Percentiles rank a stretch among this genome's conserved stretches.
Conservation (phyloP, 2,329 filamentous ascomycete species). For the Zasmidium cellare region DNA sequence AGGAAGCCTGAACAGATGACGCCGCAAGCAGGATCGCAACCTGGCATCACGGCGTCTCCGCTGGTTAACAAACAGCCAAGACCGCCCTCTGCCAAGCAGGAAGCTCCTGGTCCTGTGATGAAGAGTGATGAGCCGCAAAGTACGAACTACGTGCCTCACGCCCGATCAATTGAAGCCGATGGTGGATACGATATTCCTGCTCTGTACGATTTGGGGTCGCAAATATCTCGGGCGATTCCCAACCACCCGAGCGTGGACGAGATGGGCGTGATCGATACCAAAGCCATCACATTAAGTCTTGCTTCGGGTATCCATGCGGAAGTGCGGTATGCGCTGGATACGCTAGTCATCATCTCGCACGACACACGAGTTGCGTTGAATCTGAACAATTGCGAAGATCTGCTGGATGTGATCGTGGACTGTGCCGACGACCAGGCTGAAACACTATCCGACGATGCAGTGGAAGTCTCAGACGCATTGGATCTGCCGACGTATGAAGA, state of each 20-base stretch:
- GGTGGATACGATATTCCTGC: slow-evolving; percentile 73
- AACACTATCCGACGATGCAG: slow-evolving; percentile 76
- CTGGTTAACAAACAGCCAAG: slow-evolving; percentile 28
- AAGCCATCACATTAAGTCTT: slow-evolving; percentile 83
- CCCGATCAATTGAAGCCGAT: slow-evolving; percentile 36
- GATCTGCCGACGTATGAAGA: slow-evolving; percentile 85
- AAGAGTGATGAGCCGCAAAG: slow-evolving; percentile 36
- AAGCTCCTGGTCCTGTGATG: slow-evolving; percentile 28
- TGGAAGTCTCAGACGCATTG: slow-evolving; percentile 83
- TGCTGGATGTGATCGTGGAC: slow-evolving; percentile 84
- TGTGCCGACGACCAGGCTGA: slow-evolving; percentile 89
- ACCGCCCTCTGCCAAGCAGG: slow-evolving; percentile 32
- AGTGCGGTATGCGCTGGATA: slow-evolving; percentile 86
- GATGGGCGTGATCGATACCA: slow-evolving; percentile 84
- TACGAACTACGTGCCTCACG: slow-evolving; percentile 31
- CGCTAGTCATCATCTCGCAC: slow-evolving; percentile 70
- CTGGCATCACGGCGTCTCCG: slow-evolving; percentile 29
- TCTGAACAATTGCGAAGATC: slow-evolving; percentile 76
- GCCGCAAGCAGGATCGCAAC: slow-evolving; percentile 23
- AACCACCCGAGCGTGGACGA: slow-evolving; percentile 74
- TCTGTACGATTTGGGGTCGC: slow-evolving; percentile 63
- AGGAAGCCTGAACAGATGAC: slow-evolving; percentile 32
- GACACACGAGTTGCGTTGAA: slow-evolving; percentile 64
- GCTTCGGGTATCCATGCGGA: slow-evolving; percentile 89
- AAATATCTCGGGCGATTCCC: slow-evolving; percentile 69